Evolutionary conservation across 768 basidiomycete genomes (phyloP).

Genomic region (Russula griseocarnosa): DNA sequence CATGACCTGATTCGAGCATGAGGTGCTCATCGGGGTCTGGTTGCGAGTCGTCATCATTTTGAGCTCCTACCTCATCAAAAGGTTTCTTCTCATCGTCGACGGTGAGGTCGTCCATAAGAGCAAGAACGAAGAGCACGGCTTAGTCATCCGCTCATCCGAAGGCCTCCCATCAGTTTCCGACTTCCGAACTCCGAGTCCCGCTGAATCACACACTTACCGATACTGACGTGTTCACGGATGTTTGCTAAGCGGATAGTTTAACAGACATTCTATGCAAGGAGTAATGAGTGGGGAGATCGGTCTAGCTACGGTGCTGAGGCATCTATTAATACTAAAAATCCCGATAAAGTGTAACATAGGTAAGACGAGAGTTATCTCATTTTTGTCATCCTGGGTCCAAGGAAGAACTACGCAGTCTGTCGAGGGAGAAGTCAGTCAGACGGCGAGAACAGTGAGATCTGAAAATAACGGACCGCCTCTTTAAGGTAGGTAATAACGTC

Average conservation of each 20-base stretch:
- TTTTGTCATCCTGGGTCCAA: conserved; percentile 24
- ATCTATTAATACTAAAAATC: conserved; percentile 39
- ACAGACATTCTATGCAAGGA: conserved; percentile 3
- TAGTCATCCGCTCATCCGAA: conserved; percentile 10
- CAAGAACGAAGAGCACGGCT: background rate
- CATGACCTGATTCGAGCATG: conserved; percentile 71
- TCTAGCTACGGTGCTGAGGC: conserved; percentile 26
- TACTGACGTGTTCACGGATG: too few relatives aligned
- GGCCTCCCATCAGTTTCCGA: background rate
- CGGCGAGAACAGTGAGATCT: background rate
- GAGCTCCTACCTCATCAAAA: conserved; percentile 51
- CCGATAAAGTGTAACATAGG: conserved; percentile 28
- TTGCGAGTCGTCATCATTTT: conserved; percentile 56
- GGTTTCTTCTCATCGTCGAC: conserved; percentile 68
- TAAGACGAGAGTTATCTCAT: conserved; percentile 20
- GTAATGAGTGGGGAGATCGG: conserved; percentile 17
- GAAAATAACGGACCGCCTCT: conserved; percentile 51
- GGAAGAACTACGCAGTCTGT: conserved; percentile 32
- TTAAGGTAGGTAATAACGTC: conserved; percentile 87
- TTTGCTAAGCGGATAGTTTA: background rate
- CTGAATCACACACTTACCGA: background rate
- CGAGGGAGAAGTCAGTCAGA: background rate
- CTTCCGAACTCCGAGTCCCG: background rate
- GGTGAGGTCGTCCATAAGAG: conserved; percentile 30
- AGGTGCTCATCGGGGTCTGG: conserved; percentile 80